phyloP scores from a whole-genome alignment of 176 grass and related monocot species.

The Triticum monococcum region DNA sequence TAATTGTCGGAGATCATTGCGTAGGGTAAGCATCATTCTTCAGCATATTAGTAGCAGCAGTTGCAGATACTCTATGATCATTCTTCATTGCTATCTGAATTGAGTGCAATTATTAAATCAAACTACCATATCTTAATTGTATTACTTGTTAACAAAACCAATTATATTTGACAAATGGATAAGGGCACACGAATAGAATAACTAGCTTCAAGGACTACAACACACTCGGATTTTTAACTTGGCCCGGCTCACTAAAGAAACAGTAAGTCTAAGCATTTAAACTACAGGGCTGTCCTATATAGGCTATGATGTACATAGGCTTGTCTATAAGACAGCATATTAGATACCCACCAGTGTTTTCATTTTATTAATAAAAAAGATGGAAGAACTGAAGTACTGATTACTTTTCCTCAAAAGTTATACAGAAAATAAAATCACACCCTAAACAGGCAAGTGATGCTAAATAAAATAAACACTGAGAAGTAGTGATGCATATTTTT shows the following conservation, averaged over 20 bases:
- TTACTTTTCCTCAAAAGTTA: background rate
- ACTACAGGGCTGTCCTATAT: background rate
- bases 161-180: background rate
- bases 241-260: background rate
- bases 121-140: background rate
- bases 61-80: background rate
- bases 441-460: too few species aligned
- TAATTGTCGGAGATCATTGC: constrained; percentile 96
- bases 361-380: background rate
- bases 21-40: constrained; percentile 77
- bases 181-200: background rate
- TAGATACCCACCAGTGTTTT: background rate
- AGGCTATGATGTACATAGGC: background rate
- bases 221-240: background rate
- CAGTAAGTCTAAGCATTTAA: background rate
- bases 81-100: background rate
- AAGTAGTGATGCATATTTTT: background rate
- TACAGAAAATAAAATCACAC: background rate
- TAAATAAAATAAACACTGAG: background rate
- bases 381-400: background rate
- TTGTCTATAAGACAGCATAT: background rate
- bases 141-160: background rate
- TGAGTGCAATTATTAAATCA: background rate
- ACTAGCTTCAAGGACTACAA: background rate
- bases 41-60: background rate